phyloP scores from a whole-genome alignment of 1,284 basidiomycete genomes.

The Melampsora abietis-canadensis region DNA sequence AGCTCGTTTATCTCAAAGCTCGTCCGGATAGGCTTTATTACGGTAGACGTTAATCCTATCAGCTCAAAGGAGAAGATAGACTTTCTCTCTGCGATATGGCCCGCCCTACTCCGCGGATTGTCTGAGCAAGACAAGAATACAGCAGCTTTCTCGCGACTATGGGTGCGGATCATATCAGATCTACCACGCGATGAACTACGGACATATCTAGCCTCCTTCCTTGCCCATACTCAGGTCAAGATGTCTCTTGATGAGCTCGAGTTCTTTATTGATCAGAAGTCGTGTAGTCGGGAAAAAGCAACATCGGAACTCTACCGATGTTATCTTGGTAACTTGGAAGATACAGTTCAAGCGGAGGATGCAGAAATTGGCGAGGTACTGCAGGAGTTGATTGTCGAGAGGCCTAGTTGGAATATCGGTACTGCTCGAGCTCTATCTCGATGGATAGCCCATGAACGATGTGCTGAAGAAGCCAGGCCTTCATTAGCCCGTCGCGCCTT shows the following conservation, averaged over 20 bases:
- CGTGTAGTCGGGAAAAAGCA: conserved; percentile 8
- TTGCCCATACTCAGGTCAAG: conserved; percentile 10
- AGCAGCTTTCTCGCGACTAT: background rate
- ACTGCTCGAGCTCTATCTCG: conserved; percentile 28
- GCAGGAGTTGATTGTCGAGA: conserved; percentile 1
- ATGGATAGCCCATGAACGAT: conserved; percentile 5
- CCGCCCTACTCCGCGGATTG: background rate
- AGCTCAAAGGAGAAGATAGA: background rate
- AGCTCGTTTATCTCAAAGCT: conserved; percentile 9
- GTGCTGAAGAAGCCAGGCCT: background rate
- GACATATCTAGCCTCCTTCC: conserved; percentile 4
- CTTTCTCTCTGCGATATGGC: conserved; percentile 28
- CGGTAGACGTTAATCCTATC: background rate
- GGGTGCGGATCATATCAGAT: conserved; percentile 17
- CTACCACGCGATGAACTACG: conserved; percentile 24
- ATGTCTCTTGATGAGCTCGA: background rate
- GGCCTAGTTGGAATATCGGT: conserved; percentile 11
- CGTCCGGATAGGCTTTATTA: conserved; percentile 29
- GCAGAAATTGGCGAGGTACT: conserved; percentile 8
- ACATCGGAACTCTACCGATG: conserved; percentile 11
- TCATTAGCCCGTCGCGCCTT: conserved; percentile 5
- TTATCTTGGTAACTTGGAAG: conserved; percentile 20
- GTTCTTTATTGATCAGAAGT: background rate
- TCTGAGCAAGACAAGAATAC: background rate
- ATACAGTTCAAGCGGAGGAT: background rate